Evolutionary conservation across 139 green algal genomes (phyloP).

Genomic region (Chlamydomonas schloesseri): DNA sequence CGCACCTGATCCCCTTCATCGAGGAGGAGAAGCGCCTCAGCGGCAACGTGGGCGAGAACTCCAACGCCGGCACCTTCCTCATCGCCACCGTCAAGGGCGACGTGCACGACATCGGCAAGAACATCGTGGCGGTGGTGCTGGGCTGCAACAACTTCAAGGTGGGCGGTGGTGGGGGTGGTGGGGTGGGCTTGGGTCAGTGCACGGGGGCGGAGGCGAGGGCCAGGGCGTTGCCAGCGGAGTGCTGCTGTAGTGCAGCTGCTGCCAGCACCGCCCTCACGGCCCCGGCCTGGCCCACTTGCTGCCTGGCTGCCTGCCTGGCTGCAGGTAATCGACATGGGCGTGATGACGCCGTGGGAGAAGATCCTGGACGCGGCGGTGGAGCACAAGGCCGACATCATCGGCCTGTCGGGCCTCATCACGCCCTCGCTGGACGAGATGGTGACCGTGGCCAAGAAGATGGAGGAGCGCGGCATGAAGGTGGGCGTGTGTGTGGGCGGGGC

Average conservation of each 20-base stretch:
- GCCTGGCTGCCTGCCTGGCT: background rate
- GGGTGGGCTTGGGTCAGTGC: too few relatives aligned
- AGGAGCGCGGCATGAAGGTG: constrained; percentile 89
- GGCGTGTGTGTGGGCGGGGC: background rate
- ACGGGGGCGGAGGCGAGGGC: too few relatives aligned
- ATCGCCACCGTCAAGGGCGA: constrained; percentile 99
- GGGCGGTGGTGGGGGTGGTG: background rate
- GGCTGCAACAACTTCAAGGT: constrained; percentile 99
- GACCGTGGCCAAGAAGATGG: constrained; percentile 95
- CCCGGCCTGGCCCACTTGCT: too few relatives aligned
- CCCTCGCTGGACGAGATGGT: constrained; percentile 99
- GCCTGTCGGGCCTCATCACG: constrained; percentile 98
- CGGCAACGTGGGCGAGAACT: constrained; percentile 64
- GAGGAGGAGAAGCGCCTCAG: constrained; percentile 94
- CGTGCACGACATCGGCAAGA: constrained; percentile 99
- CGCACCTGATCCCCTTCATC: constrained; percentile 97
- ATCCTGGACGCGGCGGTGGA: constrained; percentile 93
- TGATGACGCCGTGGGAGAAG: constrained; percentile 96
- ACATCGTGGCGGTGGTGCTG: constrained; percentile 98
- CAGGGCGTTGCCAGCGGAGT: too few relatives aligned
- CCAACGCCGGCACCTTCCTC: constrained; percentile 91
- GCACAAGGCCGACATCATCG: constrained; percentile 96
- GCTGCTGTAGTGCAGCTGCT: too few relatives aligned
- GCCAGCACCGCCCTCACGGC: too few relatives aligned
- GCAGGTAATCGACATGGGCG: constrained; percentile 93